phyloP scores from a whole-genome alignment of 208 protist species.

The Balamuthia mandrillaris region DNA sequence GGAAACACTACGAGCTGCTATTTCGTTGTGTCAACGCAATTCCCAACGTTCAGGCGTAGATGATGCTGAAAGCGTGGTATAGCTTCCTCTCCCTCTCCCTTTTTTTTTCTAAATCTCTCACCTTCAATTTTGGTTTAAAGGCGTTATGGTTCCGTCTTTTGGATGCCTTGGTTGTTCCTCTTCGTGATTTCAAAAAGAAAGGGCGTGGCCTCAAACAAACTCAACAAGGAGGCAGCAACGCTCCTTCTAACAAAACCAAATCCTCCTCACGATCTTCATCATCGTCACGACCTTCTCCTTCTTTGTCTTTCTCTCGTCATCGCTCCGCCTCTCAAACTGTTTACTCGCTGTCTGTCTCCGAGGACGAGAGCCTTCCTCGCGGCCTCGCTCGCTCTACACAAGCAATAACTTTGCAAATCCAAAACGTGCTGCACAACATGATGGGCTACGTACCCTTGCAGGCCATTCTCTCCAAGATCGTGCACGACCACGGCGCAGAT shows the following conservation, averaged over 20 bases:
- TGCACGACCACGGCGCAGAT: slow-evolving; percentile 19
- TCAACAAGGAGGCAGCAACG: neutral
- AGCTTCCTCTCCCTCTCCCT: neutral
- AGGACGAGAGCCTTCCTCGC: slow-evolving; percentile 8
- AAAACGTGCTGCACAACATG: slow-evolving; percentile 1
- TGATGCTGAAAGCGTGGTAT: neutral
- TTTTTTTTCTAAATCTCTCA: neutral
- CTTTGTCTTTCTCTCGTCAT: neutral
- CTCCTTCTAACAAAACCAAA: neutral
- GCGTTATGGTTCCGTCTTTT: slow-evolving; percentile 22
- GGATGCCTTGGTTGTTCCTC: slow-evolving; percentile 12
- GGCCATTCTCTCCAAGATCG: slow-evolving; percentile 25
- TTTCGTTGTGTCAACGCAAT: slow-evolving; percentile 25
- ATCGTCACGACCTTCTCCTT: neutral
- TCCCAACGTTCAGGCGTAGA: slow-evolving; percentile 18
- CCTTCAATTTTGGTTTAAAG: neutral
- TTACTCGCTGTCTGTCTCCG: neutral
- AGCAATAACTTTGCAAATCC: neutral
- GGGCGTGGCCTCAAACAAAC: neutral
- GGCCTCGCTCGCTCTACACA: too few species aligned
- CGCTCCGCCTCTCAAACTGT: neutral
- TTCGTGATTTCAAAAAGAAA: neutral
- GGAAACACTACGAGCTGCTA: neutral
- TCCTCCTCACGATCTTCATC: neutral
- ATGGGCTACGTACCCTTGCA: slow-evolving; percentile 13